These are phyloP conservation scores for Populus hybrid DNA, from an alignment of 441 rosid genomes.

Conservation along the genomic window DNA sequence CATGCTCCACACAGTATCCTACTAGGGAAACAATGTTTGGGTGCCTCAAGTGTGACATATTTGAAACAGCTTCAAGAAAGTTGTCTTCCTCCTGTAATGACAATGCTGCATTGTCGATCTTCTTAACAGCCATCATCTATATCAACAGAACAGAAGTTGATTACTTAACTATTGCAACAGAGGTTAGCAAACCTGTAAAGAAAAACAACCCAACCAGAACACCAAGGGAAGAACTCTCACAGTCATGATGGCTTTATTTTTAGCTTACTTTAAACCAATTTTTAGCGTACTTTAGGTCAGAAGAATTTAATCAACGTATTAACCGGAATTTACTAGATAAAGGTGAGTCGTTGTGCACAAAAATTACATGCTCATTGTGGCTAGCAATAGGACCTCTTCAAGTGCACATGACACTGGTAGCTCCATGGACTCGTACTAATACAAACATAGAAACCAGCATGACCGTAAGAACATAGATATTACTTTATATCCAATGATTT, in stretches of 20 bases:
- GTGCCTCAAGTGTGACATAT: slow-evolving; percentile 89
- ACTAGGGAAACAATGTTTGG: slow-evolving; percentile 74
- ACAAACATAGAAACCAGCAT: neutral
- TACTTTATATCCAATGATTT: neutral
- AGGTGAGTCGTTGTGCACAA: neutral
- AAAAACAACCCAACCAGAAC: neutral
- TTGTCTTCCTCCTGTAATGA: slow-evolving; percentile 89
- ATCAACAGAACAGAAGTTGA: slow-evolving; percentile 17
- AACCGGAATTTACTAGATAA: neutral
- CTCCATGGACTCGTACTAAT: neutral
- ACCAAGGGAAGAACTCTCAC: neutral
- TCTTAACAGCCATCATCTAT: slow-evolving; percentile 83
- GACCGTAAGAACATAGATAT: neutral
- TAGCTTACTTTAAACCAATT: neutral
- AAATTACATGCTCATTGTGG: neutral
- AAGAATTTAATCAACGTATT: neutral
- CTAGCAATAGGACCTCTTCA: neutral
- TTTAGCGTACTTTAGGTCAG: neutral
- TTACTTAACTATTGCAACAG: slow-evolving; percentile 2
- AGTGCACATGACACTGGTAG: neutral
- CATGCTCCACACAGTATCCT: slow-evolving; percentile 93
- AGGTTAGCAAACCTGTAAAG: neutral
- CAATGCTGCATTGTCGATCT: slow-evolving; percentile 84
- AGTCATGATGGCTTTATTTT: neutral
- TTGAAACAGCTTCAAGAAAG: slow-evolving; percentile 88